Percentiles rank a stretch among this genome's conserved stretches.
Conservation (phyloP, 2,329 filamentous ascomycete species). For the Trichoderma endophyticum region DNA sequence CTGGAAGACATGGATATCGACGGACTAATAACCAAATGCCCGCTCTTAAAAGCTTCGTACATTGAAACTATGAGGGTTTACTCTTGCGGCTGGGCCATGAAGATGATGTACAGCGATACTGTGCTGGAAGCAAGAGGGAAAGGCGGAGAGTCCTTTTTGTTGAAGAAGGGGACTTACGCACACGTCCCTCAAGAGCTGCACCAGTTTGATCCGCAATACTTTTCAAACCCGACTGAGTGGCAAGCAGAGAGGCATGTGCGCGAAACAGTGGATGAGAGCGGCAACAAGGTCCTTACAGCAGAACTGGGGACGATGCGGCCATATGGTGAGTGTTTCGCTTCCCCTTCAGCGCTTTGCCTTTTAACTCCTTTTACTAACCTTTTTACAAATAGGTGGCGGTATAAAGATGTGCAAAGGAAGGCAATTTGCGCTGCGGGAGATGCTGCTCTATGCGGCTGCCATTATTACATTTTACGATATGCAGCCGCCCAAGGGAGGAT, state of each 20-base stretch:
- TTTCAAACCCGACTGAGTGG: slow-evolving; percentile 36
- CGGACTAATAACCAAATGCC: slow-evolving; percentile 35
- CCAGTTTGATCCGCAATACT: slow-evolving; percentile 34
- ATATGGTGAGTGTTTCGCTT: slow-evolving; percentile 30
- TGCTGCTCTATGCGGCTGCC: slow-evolving; percentile 34
- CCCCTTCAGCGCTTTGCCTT: neutral
- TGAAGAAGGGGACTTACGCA: slow-evolving; percentile 36
- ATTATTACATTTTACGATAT: slow-evolving; percentile 39
- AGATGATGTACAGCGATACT: slow-evolving; percentile 33
- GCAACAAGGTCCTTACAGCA: slow-evolving; percentile 22
- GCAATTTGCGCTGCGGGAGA: slow-evolving; percentile 33
- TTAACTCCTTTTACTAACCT: neutral
- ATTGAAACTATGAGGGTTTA: slow-evolving; percentile 41
- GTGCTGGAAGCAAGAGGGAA: slow-evolving; percentile 28
- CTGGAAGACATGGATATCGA: slow-evolving; percentile 37
- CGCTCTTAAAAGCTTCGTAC: slow-evolving; percentile 39
- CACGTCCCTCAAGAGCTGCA: slow-evolving; percentile 35
- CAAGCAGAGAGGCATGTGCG: slow-evolving; percentile 33
- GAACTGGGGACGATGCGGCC: slow-evolving; percentile 31
- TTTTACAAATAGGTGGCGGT: slow-evolving; percentile 29
- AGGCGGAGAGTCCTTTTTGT: slow-evolving; percentile 25
- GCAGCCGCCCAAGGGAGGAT: slow-evolving; percentile 27
- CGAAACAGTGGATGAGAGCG: slow-evolving; percentile 27
- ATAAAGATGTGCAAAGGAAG: slow-evolving; percentile 34
- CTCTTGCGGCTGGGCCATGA: slow-evolving; percentile 33